Conservation (phyloP, 345 rosid species). For the Citrus inodora region DNA sequence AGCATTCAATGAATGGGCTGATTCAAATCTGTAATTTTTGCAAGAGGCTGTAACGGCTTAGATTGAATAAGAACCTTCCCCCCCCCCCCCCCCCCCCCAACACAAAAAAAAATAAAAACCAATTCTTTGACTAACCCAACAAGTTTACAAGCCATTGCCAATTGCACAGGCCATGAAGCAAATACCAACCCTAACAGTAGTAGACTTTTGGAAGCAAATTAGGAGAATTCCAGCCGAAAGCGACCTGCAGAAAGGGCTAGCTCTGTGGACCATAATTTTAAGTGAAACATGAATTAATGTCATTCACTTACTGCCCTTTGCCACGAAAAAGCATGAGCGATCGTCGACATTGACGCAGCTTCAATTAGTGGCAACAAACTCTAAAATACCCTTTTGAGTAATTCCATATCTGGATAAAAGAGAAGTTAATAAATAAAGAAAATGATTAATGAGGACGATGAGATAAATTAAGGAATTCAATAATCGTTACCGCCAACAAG, state of each 20-base stretch:
- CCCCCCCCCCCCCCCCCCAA: background rate
- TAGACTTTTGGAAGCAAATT: slow-evolving; percentile 79
- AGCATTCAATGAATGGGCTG: slow-evolving; percentile 77
- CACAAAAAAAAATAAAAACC: slow-evolving; percentile 33
- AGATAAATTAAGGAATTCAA: too few relatives aligned
- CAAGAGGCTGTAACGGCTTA: slow-evolving; percentile 52
- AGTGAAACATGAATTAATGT: slow-evolving; percentile 37
- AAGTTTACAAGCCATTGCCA: slow-evolving; percentile 82
- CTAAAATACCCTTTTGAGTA: slow-evolving; percentile 37
- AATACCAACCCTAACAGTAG: slow-evolving; percentile 79
- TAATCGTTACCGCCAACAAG: too few relatives aligned
- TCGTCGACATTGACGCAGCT: slow-evolving; percentile 71
- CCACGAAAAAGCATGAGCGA: slow-evolving; percentile 76
- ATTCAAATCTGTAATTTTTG: slow-evolving; percentile 70
- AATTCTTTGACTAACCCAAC: slow-evolving; percentile 75
- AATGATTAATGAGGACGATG: too few relatives aligned
- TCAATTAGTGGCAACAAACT: slow-evolving; percentile 80
- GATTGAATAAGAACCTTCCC: slow-evolving; percentile 49
- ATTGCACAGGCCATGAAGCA: slow-evolving; percentile 72
- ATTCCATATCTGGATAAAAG: too few relatives aligned
- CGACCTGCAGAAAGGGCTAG: slow-evolving; percentile 45
- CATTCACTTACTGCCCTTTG: slow-evolving; percentile 67
- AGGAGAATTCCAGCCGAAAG: slow-evolving; percentile 81
- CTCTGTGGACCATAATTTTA: slow-evolving; percentile 67
- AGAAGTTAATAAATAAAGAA: too few relatives aligned